Evolutionary conservation across 139 green algal genomes (phyloP).

Genomic region (Chlamydomonas sp.): DNA sequence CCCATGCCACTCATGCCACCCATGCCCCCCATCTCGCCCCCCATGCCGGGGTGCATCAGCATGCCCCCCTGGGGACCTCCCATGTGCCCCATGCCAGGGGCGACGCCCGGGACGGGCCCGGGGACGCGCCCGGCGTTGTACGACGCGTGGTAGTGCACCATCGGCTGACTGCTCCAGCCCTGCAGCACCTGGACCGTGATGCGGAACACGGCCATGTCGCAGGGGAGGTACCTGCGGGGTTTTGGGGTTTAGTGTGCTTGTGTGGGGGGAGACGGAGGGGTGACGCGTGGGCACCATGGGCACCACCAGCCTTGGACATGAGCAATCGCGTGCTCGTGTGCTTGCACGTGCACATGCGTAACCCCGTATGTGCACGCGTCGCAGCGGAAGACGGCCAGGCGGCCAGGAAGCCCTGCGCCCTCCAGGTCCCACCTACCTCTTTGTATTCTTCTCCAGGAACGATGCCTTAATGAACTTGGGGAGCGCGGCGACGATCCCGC

Average conservation of each 20-base stretch:
- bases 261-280: not conserved
- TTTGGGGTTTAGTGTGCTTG: not conserved
- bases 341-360: too few species aligned
- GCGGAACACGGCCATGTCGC: conserved; percentile 31
- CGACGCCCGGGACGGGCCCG: too few species aligned
- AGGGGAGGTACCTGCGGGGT: conserved; percentile 25
- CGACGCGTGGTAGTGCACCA: conserved; percentile 9
- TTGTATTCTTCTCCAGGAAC: conserved; percentile 25
- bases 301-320: not conserved
- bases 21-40: too few species aligned
- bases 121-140: too few species aligned
- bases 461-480: conserved; percentile 32
- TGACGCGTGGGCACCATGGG: not conserved
- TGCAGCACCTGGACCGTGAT: conserved; percentile 38
- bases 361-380: too few species aligned
- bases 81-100: too few species aligned
- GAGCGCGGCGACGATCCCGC: conserved; percentile 35
- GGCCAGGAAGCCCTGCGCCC: too few species aligned
- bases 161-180: conserved; percentile 30
- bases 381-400: too few species aligned
- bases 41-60: too few species aligned
- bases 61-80: too few species aligned
- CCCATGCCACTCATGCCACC: too few species aligned
- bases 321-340: not conserved
- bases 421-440: conserved; percentile 9